Evolutionary conservation across 2,329 filamentous ascomycete species (phyloP).

Genomic region (Curvularia verruculosa): DNA sequence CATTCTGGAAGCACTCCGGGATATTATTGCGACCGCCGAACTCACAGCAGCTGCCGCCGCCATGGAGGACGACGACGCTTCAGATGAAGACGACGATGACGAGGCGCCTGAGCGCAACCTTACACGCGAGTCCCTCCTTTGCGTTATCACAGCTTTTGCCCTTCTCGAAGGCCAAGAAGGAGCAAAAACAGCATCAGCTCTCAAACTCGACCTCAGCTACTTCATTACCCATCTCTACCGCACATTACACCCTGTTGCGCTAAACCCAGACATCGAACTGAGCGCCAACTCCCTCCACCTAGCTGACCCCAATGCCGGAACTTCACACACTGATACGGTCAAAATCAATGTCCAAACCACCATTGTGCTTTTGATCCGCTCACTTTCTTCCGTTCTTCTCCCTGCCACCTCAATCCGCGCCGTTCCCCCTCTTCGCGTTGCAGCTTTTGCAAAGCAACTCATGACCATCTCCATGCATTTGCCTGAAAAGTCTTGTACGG

Average conservation of each 20-base stretch:
- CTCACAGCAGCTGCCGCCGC: slow-evolving; percentile 55
- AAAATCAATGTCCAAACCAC: slow-evolving; percentile 96
- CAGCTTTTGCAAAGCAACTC: slow-evolving; percentile 90
- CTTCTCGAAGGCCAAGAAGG: slow-evolving; percentile 93
- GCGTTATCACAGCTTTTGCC: slow-evolving; percentile 95
- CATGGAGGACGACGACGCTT: slow-evolving; percentile 52
- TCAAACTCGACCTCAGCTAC: slow-evolving; percentile 91
- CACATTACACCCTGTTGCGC: slow-evolving; percentile 76
- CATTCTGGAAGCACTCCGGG: slow-evolving; percentile 89
- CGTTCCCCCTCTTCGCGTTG: slow-evolving; percentile 82
- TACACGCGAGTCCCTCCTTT: slow-evolving; percentile 86
- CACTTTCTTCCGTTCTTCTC: slow-evolving; percentile 79
- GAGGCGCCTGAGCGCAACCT: slow-evolving; percentile 64
- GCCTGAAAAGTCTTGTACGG: slow-evolving; percentile 86
- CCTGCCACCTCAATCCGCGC: slow-evolving; percentile 75
- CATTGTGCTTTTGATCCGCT: slow-evolving; percentile 87
- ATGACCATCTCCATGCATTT: slow-evolving; percentile 81
- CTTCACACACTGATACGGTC: slow-evolving; percentile 57
- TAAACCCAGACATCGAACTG: slow-evolving; percentile 86
- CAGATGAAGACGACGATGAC: slow-evolving; percentile 60
- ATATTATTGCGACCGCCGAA: slow-evolving; percentile 78
- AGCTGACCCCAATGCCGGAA: slow-evolving; percentile 64
- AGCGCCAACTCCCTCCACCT: slow-evolving; percentile 75
- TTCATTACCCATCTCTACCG: slow-evolving; percentile 95
- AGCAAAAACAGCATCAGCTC: slow-evolving; percentile 77